Base-by-base conservation (phyloP, 768 basidiomycete genomes). In the Pilatotrama ljubarskyi region DNA sequence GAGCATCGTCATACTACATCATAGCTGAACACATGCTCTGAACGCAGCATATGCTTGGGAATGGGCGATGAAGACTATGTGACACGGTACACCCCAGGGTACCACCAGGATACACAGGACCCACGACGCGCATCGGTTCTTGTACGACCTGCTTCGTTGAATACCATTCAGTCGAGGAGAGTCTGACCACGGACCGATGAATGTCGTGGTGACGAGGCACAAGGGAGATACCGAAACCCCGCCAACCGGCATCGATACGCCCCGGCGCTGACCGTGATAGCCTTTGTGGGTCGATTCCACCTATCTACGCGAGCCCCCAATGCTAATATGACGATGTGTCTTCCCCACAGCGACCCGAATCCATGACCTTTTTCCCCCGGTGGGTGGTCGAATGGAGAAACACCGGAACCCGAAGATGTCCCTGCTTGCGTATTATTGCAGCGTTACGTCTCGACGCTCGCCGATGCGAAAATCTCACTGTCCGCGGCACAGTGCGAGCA, bases 401-500 rank as follows among this genome's bases (percentile, higher is more conserved):
- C 44, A 42, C 58, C 63, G 63, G 63, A 59, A 22, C 20, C 58
- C 63, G 63, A 64, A 57, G 58, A 48, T 58, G 58, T 46, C 36
- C 59, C 52, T 32, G 46, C 38, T 22, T 37, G 47, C 46, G 46
- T 46, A 43, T 55, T 57, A 52, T 64, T 43, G 35, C 52, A 54
- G 41, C 47, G 40, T 54, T 55, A 50, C 51, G 48, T 42, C 41
- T 43, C 46, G 50, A 49, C 48, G 52, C 48, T 38, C 41, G 51
- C 41, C 57, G 54, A 51, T 60, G 58, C 58, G 63, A 64, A 64
- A 52, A 64, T 55, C 58, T 47, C 58, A 59, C 55, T 49, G 58
- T 35, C 42, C 37, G 44, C 49, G 47, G 56, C 35, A 52, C 62
- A 55, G 62, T 62, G 46, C 54, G 58, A 57, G 58, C 63, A 64